These are phyloP conservation scores for Fraxinus baroniana DNA, from an alignment of 305 asterid genomes.

Conservation along the genomic window DNA sequence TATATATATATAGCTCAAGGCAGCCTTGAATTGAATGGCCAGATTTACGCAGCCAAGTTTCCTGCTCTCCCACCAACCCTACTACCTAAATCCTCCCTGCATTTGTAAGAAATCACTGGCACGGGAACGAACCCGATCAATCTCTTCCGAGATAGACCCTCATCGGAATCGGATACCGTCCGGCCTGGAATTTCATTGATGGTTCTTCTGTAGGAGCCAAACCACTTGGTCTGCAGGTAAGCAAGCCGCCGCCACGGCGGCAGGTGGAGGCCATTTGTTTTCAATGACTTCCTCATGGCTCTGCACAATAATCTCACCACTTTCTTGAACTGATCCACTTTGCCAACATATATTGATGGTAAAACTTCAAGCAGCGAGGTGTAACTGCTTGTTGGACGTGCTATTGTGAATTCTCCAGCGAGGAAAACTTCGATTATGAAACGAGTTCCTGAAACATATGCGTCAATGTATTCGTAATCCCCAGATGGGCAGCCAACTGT, in stretches of 20 bases:
- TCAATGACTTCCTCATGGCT: slow-evolving; percentile 61
- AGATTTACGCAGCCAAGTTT: slow-evolving; percentile 43
- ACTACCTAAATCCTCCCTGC: slow-evolving; percentile 34
- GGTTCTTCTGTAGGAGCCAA: slow-evolving; percentile 54
- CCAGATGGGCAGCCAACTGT: slow-evolving; percentile 46
- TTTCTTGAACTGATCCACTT: slow-evolving; percentile 49
- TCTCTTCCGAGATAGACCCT: slow-evolving; percentile 20
- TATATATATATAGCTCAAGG: not conserved
- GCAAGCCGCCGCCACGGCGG: slow-evolving; percentile 80
- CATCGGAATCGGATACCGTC: not conserved
- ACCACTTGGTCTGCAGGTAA: slow-evolving; percentile 71
- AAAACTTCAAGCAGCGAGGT: slow-evolving; percentile 39
- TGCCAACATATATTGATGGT: slow-evolving; percentile 53
- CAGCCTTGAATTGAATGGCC: not conserved
- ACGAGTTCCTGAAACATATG: slow-evolving; percentile 37
- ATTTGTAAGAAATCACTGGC: slow-evolving; percentile 17
- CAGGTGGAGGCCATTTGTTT: slow-evolving; percentile 39
- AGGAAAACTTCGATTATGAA: slow-evolving; percentile 54
- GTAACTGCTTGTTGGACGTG: slow-evolving; percentile 53
- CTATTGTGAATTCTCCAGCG: slow-evolving; percentile 66
- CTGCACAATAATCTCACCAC: slow-evolving; percentile 56
- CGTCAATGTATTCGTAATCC: slow-evolving; percentile 65
- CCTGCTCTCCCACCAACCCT: slow-evolving; percentile 38
- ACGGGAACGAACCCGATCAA: slow-evolving; percentile 49
- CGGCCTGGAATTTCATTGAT: slow-evolving; percentile 37